Evolutionary conservation across 176 grass and related monocot species (phyloP).

Genomic region (Puya raimondii): DNA sequence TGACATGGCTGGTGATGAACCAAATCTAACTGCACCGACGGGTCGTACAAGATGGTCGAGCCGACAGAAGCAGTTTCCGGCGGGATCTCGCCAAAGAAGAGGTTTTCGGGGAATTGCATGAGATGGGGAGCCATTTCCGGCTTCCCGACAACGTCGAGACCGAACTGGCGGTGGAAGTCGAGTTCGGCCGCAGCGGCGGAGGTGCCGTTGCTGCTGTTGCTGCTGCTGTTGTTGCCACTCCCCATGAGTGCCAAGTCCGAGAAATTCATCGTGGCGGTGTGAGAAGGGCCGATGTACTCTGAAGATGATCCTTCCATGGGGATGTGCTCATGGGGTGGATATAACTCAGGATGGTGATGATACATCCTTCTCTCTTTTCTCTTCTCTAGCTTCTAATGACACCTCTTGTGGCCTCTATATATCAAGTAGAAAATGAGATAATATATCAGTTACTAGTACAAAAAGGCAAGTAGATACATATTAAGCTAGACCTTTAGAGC

Average conservation of each 20-base stretch:
- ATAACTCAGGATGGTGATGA: conserved; percentile 40
- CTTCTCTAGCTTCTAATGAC: no score
- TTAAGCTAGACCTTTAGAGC: no score
- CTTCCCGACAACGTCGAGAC: conserved; percentile 11
- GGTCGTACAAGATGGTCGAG: neutral
- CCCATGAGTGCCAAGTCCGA: no score
- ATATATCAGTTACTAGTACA: no score
- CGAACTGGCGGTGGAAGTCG: conserved; percentile 38
- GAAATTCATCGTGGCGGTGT: conserved; percentile 7
- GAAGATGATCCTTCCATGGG: conserved; percentile 13
- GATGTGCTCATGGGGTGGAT: conserved; percentile 27
- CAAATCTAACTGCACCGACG: conserved; percentile 1
- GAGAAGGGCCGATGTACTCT: conserved; percentile 16
- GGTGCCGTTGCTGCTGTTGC: neutral
- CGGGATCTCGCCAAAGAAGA: neutral
- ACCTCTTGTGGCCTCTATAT: no score
- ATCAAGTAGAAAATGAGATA: no score
- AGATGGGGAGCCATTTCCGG: conserved; percentile 17
- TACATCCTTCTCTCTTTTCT: conserved; percentile 26
- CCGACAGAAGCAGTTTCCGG: neutral
- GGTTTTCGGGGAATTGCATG: conserved; percentile 16
- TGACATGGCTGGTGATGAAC: neutral
- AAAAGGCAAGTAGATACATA: no score
- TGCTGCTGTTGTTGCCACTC: no score
- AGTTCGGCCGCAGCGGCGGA: conserved; percentile 5